Conservation (phyloP, 208 protist species). For the Tritrichomonas foetus region DNA sequence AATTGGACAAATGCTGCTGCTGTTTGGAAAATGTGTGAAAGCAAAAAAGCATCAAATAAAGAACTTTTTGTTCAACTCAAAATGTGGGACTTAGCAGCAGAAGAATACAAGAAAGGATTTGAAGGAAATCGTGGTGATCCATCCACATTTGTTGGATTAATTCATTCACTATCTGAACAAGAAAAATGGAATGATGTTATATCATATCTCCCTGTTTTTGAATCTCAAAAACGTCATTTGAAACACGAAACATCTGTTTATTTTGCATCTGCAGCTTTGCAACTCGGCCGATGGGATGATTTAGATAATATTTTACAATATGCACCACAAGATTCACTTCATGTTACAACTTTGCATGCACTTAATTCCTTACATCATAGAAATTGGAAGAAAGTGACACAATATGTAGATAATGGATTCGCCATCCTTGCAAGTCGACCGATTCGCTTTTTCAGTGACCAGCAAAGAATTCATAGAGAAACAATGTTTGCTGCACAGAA, state of each 20-base stretch:
- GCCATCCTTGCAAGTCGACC: neutral
- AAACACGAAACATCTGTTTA: neutral
- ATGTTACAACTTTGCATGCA: neutral
- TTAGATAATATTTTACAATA: neutral
- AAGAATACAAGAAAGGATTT: neutral
- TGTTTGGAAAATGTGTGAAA: neutral
- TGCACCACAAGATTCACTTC: neutral
- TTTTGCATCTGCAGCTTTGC: neutral
- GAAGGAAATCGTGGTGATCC: neutral
- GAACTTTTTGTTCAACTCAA: neutral
- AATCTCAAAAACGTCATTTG: neutral
- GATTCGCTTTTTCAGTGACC: neutral
- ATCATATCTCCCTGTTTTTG: neutral
- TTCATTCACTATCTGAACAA: neutral
- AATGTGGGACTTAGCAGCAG: neutral
- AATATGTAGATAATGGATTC: neutral
- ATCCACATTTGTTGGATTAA: neutral
- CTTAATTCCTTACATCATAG: neutral
- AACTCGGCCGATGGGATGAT: neutral
- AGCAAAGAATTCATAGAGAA: neutral
- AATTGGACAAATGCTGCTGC: neutral
- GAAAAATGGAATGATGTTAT: neutral
- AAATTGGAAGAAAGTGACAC: neutral
- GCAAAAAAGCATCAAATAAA: neutral
- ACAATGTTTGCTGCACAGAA: neutral